Base-by-base conservation (phyloP, 352 stramenopile genomes). In the Pseudoperonospora humuli region DNA sequence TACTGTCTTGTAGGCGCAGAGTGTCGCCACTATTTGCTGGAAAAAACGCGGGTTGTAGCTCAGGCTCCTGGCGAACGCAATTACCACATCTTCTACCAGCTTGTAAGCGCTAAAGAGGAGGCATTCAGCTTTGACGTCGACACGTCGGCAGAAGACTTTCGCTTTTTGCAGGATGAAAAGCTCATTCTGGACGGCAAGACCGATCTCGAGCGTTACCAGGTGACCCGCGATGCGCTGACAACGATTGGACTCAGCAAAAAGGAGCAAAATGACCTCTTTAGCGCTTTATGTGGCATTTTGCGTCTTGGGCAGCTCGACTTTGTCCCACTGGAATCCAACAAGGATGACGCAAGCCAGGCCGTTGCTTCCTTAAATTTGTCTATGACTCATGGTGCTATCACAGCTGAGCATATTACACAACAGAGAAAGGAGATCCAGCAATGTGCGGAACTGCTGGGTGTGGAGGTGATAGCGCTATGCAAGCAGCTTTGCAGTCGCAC, bases 31-130 rank as follows among this genome's bases (percentile, higher is more conserved):
- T 99, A 98, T 64, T 65, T 99, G 35, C 70, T 99, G 2, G 96
- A 99, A 61, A 99, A 98, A 60, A 95, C 94, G 1, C 88, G 96
- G 11, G 81, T 99, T 5, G 72, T 98, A 5, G 64, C 73, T 14
- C 93, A 98, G 50, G 72, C 75, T 1, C 19, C 61, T 0, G 80
- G 87, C 1, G 96, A 99, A 63, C 75, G 96, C 24, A 99, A 99
- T 60, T 99, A 98, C 77, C 96, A 99, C 67, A 96, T 99, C 17
- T 99, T 99, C 61, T 99, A 99, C 70, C 86, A 97, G 57, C 68
- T 97, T 7, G 64, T 86, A 19, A 86, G 67, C 13, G 79, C 77
- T 3, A 67, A 74, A 7, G 75, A 89, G 36, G 37, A 59, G 2
- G 50, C 49, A 18, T 92, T 81, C 25, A 63, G 65, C 23, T 86